These are phyloP conservation scores for Zymoseptoria ardabiliae DNA, from an alignment of 2,329 filamentous ascomycete genomes.

Conservation along the genomic window DNA sequence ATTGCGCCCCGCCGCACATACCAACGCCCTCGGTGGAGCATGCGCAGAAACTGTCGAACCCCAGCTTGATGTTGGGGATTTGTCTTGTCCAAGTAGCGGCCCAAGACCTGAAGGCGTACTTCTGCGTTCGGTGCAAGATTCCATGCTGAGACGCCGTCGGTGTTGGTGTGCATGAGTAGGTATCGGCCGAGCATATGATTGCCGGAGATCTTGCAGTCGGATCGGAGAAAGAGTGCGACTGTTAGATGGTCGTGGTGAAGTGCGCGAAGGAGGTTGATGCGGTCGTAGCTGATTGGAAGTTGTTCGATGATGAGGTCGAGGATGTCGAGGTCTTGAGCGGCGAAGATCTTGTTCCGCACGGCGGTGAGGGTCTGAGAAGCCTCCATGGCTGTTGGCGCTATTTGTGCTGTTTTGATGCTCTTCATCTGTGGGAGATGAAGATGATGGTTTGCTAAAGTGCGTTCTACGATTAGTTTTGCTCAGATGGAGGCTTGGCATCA, in stretches of 20 bases:
- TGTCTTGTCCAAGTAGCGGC: not conserved
- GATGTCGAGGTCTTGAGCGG: not conserved
- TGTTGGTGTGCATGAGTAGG: not conserved
- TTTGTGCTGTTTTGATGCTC: too few species aligned
- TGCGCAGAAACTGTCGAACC: not conserved
- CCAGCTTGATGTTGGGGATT: not conserved
- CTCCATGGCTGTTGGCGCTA: not conserved
- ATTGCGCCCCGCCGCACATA: not conserved
- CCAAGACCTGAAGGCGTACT: not conserved
- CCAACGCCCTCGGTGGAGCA: not conserved
- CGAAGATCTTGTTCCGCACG: not conserved
- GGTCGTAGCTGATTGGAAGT: not conserved
- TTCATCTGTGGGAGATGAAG: too few species aligned
- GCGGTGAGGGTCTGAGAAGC: not conserved
- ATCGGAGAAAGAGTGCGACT: not conserved
- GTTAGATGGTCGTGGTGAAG: not conserved
- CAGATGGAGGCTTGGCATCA: not conserved
- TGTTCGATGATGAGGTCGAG: not conserved
- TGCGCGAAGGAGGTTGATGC: not conserved
- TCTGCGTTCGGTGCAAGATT: not conserved
- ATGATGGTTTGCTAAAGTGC: too few species aligned
- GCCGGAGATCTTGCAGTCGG: not conserved
- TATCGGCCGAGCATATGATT: not conserved
- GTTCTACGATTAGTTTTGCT: too few species aligned
- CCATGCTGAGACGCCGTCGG: not conserved